phyloP scores from a whole-genome alignment of 202 grass and related monocot species.

The Cymbopogon flexuosus region DNA sequence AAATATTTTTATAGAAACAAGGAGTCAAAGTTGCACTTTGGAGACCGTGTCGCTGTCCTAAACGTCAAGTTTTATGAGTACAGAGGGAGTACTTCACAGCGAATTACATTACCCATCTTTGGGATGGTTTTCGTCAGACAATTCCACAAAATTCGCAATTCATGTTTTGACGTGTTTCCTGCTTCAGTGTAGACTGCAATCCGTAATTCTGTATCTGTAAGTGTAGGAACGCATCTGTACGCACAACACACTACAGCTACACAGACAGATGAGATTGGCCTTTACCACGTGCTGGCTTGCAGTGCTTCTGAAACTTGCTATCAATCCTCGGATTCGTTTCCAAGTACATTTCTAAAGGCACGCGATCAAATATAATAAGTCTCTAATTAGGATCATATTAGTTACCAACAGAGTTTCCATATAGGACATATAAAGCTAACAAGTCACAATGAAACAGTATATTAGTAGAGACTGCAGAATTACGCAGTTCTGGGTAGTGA shows the following conservation, averaged over 20 bases:
- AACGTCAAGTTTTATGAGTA: too few relatives aligned
- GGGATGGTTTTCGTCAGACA: background rate
- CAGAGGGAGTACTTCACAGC: background rate
- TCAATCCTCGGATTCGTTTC: background rate
- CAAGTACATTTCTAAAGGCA: background rate
- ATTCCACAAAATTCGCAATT: background rate
- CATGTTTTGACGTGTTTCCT: background rate
- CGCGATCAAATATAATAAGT: background rate
- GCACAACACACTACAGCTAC: background rate
- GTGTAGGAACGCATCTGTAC: background rate
- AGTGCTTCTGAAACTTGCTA: background rate
- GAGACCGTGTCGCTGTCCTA: too few relatives aligned
- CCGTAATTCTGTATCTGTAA: background rate
- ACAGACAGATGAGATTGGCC: background rate
- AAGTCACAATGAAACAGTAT: conserved; percentile 2
- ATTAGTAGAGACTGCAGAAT: conserved; percentile 34
- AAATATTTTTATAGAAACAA: too few relatives aligned
- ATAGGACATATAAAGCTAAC: background rate
- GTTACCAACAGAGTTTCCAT: background rate
- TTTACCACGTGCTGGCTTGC: background rate
- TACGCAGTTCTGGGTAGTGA: conserved; percentile 22
- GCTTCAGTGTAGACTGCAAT: too few relatives aligned
- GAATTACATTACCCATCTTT: too few relatives aligned
- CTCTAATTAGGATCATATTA: background rate
- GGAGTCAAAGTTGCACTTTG: too few relatives aligned